These are phyloP conservation scores for Syncephalastrum racemosum DNA, from an alignment of 371 early-diverging fungal genomes.

Conservation along the genomic window DNA sequence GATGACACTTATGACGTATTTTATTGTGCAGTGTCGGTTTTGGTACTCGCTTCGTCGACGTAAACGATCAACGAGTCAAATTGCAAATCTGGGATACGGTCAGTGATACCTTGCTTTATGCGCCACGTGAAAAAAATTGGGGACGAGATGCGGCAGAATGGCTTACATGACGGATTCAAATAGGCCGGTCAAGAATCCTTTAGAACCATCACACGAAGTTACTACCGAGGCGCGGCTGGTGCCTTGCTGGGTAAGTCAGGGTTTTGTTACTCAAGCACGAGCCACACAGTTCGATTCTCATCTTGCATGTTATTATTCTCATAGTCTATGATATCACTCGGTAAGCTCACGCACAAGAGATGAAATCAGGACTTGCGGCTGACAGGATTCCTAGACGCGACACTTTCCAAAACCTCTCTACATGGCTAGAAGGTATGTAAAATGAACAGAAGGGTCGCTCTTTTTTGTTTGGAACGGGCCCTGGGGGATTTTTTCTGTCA, in stretches of 20 bases:
- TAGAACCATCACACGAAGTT: constrained; percentile 93
- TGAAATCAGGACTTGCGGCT: background rate
- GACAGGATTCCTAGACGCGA: constrained; percentile 59
- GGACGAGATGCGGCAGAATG: too few relatives aligned
- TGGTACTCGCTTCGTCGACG: constrained; percentile 76
- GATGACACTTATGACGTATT: background rate
- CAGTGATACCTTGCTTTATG: too few relatives aligned
- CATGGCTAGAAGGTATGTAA: constrained; percentile 85
- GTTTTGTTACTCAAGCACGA: background rate
- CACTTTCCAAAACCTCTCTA: constrained; percentile 87
- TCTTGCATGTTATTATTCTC: constrained; percentile 2
- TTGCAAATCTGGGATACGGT: constrained; percentile 99
- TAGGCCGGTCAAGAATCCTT: constrained; percentile 95
- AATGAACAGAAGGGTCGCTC: background rate
- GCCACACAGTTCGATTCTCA: background rate
- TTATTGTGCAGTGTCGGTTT: constrained; percentile 65
- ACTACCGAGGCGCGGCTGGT: constrained; percentile 96
- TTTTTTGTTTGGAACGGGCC: too few relatives aligned
- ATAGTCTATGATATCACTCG: constrained; percentile 55
- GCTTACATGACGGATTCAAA: background rate
- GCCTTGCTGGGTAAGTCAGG: constrained; percentile 43
- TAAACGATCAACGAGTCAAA: constrained; percentile 86
- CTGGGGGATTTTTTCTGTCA: background rate
- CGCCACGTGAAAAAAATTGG: too few relatives aligned
- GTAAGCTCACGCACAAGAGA: constrained; percentile 12